Percentiles rank a stretch among this genome's conserved stretches.
These are phyloP conservation scores for Glarea lozoyensis DNA, from an alignment of 495 filamentous ascomycete genomes.

Conservation along the genomic window DNA sequence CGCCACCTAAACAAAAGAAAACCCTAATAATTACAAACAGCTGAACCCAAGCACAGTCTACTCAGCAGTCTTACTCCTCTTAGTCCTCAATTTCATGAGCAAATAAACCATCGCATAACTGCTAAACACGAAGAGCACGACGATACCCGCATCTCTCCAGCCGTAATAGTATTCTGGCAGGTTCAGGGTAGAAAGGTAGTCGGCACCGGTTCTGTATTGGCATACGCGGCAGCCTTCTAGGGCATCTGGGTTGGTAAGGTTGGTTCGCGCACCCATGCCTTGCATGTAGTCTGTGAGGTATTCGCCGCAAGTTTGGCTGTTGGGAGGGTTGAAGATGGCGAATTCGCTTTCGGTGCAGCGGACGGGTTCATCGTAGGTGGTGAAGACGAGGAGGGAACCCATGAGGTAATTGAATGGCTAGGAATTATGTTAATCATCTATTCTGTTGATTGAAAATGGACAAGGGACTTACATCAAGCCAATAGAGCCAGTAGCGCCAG, in stretches of 20 bases:
- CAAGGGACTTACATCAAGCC: no score
- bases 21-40: no score
- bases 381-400: slow-evolving; percentile 41
- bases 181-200: slow-evolving; percentile 36
- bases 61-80: slow-evolving; percentile 32
- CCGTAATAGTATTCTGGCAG: slow-evolving; percentile 36
- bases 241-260: slow-evolving; percentile 31
- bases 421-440: no score
- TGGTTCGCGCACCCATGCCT: slow-evolving; percentile 21
- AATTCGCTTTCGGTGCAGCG: slow-evolving; percentile 47
- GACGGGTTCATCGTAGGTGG: slow-evolving; percentile 46
- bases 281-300: slow-evolving; percentile 20
- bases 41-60: no score
- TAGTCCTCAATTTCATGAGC: slow-evolving; percentile 39
- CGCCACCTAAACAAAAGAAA: no score
- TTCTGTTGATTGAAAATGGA: no score
- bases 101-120: slow-evolving; percentile 38
- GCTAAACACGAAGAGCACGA: slow-evolving; percentile 35
- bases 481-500: slow-evolving; percentile 50
- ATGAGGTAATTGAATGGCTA: slow-evolving; percentile 48
- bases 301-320: slow-evolving; percentile 8
- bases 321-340: slow-evolving; percentile 44
- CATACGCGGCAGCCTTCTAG: slow-evolving; percentile 51
- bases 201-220: slow-evolving; percentile 45
- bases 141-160: slow-evolving; percentile 50